Evolutionary conservation across 2,329 filamentous ascomycete species (phyloP).

Genomic region (Periconia digitata): DNA sequence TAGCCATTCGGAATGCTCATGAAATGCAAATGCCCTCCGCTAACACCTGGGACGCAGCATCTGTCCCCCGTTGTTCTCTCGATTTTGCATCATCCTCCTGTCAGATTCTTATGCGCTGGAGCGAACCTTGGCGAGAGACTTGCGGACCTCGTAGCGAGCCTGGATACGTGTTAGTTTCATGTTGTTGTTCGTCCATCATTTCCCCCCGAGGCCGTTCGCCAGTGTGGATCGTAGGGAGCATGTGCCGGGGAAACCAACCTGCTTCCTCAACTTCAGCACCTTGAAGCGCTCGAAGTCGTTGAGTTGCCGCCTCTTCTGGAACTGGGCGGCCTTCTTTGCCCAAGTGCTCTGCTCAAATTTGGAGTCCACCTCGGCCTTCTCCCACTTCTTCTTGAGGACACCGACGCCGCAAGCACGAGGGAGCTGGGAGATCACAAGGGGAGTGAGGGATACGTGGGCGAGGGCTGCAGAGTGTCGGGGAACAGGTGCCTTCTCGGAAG

Average conservation of each 20-base stretch:
- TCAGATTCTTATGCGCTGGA: conserved; percentile 41
- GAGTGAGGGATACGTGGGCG: conserved; percentile 82
- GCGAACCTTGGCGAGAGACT: conserved; percentile 86
- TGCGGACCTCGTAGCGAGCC: conserved; percentile 93
- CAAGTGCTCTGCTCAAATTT: conserved; percentile 92
- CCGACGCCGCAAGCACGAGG: conserved; percentile 82
- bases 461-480: conserved; percentile 86
- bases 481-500: conserved; percentile 76
- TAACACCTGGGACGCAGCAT: conserved; percentile 32
- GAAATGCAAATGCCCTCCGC: conserved; percentile 42
- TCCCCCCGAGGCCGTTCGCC: background rate
- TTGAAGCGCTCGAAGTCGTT: conserved; percentile 99
- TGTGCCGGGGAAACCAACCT: conserved; percentile 60
- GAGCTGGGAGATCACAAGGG: conserved; percentile 82
- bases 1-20: conserved; percentile 42
- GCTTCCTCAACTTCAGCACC: conserved; percentile 99
- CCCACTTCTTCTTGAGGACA: conserved; percentile 85
- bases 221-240: background rate
- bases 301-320: conserved; percentile 82
- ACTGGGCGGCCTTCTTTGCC: conserved; percentile 90
- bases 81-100: background rate
- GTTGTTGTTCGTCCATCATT: too few relatives aligned
- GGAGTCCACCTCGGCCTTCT: conserved; percentile 84
- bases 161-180: too few relatives aligned
- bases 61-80: conserved; percentile 25